Evolutionary conservation across 495 filamentous ascomycete genomes (phyloP).

Genomic region (Hypoxylon lienhwacheense): DNA sequence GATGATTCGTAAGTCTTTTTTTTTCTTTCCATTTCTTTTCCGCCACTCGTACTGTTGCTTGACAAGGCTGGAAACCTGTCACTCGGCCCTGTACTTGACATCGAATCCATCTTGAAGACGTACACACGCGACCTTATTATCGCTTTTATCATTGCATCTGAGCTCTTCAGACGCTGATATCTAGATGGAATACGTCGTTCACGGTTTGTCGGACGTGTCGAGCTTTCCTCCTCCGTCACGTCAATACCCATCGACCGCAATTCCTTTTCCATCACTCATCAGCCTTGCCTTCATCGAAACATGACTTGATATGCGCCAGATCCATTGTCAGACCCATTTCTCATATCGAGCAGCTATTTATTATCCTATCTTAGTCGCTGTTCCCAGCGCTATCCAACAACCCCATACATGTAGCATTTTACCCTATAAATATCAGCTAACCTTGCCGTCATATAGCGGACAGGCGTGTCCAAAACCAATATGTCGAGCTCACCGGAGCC

Average conservation of each 20-base stretch:
- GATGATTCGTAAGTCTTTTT: conserved; percentile 40
- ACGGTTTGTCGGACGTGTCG: conserved; percentile 37
- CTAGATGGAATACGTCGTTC: conserved; percentile 41
- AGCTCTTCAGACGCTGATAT: conserved; percentile 34
- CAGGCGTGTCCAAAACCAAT: conserved; percentile 44
- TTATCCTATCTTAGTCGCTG: conserved; percentile 44
- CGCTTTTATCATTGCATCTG: conserved; percentile 36
- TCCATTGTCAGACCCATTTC: conserved; percentile 40
- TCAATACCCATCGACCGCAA: conserved; percentile 37
- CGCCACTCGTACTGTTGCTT: conserved; percentile 26
- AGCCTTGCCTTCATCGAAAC: conserved; percentile 52
- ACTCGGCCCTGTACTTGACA: conserved; percentile 39
- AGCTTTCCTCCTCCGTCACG: conserved; percentile 20
- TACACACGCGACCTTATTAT: conserved; percentile 45
- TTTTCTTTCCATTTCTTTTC: conserved; percentile 31
- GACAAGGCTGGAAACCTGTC: conserved; percentile 35
- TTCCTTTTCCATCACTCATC: conserved; percentile 45
- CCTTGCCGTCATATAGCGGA: conserved; percentile 51
- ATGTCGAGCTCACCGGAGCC: conserved; percentile 56
- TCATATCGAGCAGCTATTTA: conserved; percentile 27
- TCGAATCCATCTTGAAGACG: conserved; percentile 47
- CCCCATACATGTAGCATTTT: conserved; percentile 23
- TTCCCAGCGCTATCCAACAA: conserved; percentile 35
- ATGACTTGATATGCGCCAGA: conserved; percentile 51
- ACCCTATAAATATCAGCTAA: conserved; percentile 43